Base-by-base conservation (phyloP, 495 filamentous ascomycete genomes). In the Lophiotrema nucula region DNA sequence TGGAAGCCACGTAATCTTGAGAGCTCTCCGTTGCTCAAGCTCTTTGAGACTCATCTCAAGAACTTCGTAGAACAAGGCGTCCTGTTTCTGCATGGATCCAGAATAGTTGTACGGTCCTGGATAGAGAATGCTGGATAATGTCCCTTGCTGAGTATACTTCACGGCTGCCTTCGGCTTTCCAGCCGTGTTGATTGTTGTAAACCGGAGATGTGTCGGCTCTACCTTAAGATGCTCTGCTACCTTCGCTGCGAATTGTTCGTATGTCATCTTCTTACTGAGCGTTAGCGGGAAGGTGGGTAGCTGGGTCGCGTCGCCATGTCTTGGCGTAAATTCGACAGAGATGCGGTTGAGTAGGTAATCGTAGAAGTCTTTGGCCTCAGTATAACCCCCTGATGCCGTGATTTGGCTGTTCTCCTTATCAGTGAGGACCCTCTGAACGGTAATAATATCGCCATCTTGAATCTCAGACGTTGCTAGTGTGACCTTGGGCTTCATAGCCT, bases 381-480 rank as follows among this genome's bases (percentile, higher is more conserved):
- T 71, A 60, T 79, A 80, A 19, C 77, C 62, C 10, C 76, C 53
- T 3, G 48, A 26, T 13, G 44, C 64, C 1, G 49, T 47, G 18
- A 65, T 56, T 37, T 62, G 57, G 8, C 33, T 22, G 4, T 25
- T 42, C 71, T 88, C 85, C 35, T 83, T 79, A 18, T 89, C 85
- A 56, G 78, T 79, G 27, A 83, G 68, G 13, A 77, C 66, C 53
- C 79, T 81, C 71, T 97, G 92, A 74, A 97, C 96, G 62, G 91
- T 96, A 26, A 99, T 82, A 64, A 99, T 96, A 69, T 99, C 93
- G 37, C 93, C 93, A 67, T 97, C 92, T 67, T 97, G 92, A 38
- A 99, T 89, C 70, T 99, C 93, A 2, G 92, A 90, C 49, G 88
- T 84, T 44, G 88, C 85, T 55, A 99, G 81, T 0, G 90, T 87